Evolutionary conservation across 2,329 filamentous ascomycete species (phyloP).

Genomic region (Capronia americana): DNA sequence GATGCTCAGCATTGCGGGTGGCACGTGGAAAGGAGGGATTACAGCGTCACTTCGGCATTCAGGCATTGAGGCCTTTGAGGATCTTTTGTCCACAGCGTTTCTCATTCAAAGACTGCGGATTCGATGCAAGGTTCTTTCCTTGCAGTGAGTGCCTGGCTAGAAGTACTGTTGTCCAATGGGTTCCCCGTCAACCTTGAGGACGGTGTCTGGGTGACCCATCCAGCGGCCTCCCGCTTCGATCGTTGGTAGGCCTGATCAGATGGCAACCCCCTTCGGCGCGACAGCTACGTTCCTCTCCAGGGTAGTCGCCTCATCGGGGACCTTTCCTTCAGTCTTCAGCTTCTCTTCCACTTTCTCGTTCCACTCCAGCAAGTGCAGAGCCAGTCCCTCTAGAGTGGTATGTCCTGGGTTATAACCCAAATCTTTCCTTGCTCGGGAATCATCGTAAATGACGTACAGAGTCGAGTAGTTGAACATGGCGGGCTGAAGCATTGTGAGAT

Average conservation of each 20-base stretch:
- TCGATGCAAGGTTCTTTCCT: background rate
- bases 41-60: background rate
- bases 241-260: background rate
- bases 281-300: slow-evolving; percentile 14
- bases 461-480: slow-evolving; percentile 44
- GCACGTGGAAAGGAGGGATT: background rate
- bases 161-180: background rate
- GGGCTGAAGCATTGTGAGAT: slow-evolving; percentile 44
- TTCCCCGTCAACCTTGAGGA: background rate
- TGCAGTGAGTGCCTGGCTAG: background rate
- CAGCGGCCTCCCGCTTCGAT: background rate
- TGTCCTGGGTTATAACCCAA: slow-evolving; percentile 45
- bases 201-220: background rate
- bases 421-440: slow-evolving; percentile 23
- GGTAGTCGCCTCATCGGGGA: background rate
- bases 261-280: background rate
- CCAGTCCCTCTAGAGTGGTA: slow-evolving; percentile 46
- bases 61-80: background rate
- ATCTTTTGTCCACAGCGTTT: background rate
- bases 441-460: slow-evolving; percentile 37
- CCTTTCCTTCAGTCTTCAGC: slow-evolving; percentile 9
- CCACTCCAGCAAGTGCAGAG: slow-evolving; percentile 45
- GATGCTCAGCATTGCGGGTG: background rate
- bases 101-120: background rate
- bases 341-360: slow-evolving; percentile 40